phyloP scores from a whole-genome alignment of 2,329 filamentous ascomycete genomes.

The Microsporum canis region DNA sequence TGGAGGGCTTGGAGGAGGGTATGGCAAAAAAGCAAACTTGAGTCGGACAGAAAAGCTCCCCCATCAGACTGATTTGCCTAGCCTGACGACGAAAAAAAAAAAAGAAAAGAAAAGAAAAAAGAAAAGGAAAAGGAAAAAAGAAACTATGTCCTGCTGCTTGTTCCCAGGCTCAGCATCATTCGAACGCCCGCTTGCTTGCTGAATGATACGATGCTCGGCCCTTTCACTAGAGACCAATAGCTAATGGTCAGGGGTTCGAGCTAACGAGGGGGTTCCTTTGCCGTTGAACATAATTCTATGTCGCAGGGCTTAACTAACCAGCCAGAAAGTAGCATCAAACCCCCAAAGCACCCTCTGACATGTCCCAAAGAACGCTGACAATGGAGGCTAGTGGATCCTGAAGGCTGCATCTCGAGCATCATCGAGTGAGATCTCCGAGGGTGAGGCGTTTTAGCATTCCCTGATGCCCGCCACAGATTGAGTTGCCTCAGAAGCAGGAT shows the following conservation, averaged over 20 bases:
- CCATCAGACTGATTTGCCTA: constrained; percentile 4
- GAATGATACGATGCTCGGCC: background rate
- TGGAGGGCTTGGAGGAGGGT: constrained; percentile 2
- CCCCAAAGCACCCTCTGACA: background rate
- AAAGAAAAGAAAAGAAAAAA: background rate
- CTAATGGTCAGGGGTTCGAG: background rate
- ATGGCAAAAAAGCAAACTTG: constrained; percentile 2
- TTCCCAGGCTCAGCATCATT: background rate
- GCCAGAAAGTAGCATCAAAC: background rate
- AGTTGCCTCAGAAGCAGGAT: background rate
- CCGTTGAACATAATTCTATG: background rate
- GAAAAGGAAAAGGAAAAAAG: background rate
- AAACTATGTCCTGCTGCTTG: background rate
- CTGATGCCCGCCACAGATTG: background rate
- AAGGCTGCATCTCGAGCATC: background rate
- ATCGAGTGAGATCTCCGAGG: background rate
- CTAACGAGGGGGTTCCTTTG: background rate
- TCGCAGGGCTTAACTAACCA: background rate
- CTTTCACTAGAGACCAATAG: background rate
- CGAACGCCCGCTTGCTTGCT: background rate
- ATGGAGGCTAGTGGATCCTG: background rate
- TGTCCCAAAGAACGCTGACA: constrained; percentile 3
- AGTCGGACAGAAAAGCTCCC: constrained; percentile 3
- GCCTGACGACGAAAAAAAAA: background rate
- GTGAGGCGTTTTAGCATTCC: constrained; percentile 3